Evolutionary conservation across 495 filamentous ascomycete genomes (phyloP).

Genomic region (Tetracladium marchalianum): DNA sequence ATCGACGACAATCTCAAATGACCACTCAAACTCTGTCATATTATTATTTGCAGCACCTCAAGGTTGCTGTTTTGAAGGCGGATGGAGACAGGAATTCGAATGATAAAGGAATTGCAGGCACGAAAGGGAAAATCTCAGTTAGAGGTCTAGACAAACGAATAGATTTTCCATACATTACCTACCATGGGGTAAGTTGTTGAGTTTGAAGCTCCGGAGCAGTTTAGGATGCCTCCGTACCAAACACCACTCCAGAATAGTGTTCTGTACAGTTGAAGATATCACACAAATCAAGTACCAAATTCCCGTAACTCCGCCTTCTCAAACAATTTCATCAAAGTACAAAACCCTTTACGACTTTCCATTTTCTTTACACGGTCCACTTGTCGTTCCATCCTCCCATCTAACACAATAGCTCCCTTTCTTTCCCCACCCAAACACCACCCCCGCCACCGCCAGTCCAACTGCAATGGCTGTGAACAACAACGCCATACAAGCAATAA

Average conservation of each 20-base stretch:
- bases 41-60: too few relatives aligned
- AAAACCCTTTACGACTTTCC: too few relatives aligned
- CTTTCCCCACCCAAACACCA: slow-evolving; percentile 9
- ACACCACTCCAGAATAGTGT: background rate
- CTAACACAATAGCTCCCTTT: slow-evolving; percentile 2
- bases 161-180: too few relatives aligned
- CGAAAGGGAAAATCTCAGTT: too few relatives aligned
- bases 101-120: too few relatives aligned
- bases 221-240: background rate
- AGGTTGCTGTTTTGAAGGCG: too few relatives aligned
- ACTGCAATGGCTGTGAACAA: background rate
- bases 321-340: too few relatives aligned
- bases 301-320: background rate
- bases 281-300: background rate
- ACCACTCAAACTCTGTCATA: too few relatives aligned
- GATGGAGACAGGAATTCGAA: too few relatives aligned
- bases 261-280: background rate
- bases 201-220: background rate
- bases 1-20: too few relatives aligned
- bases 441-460: slow-evolving; percentile 1
- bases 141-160: too few relatives aligned
- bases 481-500: too few relatives aligned
- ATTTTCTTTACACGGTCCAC: background rate
- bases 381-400: slow-evolving; percentile 6
- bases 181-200: background rate